Percentiles rank a stretch among this genome's conserved stretches.
These are phyloP conservation scores for Avena sativa DNA, from an alignment of 176 grass and related monocot species.

Conservation along the genomic window DNA sequence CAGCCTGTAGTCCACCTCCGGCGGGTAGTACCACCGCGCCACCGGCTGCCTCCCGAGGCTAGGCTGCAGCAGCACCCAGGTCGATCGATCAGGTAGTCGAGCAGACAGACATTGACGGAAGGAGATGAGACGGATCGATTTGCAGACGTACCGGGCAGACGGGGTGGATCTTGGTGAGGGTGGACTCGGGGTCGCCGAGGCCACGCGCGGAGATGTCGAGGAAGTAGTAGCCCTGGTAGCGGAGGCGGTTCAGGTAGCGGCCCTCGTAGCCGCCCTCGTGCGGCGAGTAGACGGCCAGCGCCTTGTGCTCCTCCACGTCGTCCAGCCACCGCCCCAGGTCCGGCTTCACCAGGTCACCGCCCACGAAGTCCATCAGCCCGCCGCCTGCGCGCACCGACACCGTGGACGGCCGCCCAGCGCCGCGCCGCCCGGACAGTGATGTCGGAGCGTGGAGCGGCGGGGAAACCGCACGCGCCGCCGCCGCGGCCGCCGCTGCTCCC, in stretches of 20 bases:
- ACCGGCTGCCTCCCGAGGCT: conserved; percentile 86
- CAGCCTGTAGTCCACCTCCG: conserved; percentile 95
- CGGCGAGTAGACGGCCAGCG: conserved; percentile 80
- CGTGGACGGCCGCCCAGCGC: conserved; percentile 2
- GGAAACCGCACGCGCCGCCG: conserved; percentile 43
- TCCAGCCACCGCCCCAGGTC: conserved; percentile 80
- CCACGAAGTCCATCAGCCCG: conserved; percentile 65
- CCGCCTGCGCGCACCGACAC: conserved; percentile 34
- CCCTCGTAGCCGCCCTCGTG: conserved; percentile 99
- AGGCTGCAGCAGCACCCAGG: conserved; percentile 52
- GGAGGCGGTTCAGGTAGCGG: conserved; percentile 83
- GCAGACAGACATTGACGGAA: too few species aligned
- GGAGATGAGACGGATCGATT: too few species aligned
- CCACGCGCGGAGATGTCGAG: conserved; percentile 86
- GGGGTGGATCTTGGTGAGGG: conserved; percentile 92
- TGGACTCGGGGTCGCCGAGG: conserved; percentile 82
- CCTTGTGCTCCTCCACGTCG: conserved; percentile 92
- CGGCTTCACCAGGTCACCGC: conserved; percentile 72
- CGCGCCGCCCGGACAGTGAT: not conserved
- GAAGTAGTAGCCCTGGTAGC: conserved; percentile 86
- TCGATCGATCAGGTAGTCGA: too few species aligned
- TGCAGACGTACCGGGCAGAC: conserved; percentile 59
- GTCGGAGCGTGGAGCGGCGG: conserved; percentile 43
- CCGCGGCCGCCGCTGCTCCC: conserved; percentile 42
- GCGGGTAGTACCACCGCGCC: conserved; percentile 94